Evolutionary conservation across 2,329 filamentous ascomycete genomes (phyloP), one percentile per base, ranked within the genome.

Genomic region (Ophiostoma sp.): DNA sequence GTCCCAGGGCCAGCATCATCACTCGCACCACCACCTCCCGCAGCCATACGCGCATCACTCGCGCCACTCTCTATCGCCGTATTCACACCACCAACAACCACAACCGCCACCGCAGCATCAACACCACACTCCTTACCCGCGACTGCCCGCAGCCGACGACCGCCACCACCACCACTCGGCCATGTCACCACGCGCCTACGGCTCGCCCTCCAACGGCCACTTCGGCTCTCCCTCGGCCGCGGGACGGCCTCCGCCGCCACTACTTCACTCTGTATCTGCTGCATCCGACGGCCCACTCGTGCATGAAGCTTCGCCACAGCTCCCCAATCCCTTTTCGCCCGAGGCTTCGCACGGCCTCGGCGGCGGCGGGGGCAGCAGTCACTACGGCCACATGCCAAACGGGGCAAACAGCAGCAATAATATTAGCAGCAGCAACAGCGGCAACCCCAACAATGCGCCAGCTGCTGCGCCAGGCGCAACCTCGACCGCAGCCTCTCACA

Each of bases 101-200:
- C 36, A 39, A 10, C 39, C 39, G 1, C 39, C 11, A 4, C 11
- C 39, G 13, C 15, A 15, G 13, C 52, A 27, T 27, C 52, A 57
- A 7, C 52, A 48, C 23, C 57, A 62, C 57, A 39, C 44, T 23
- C 48, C 41, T 8, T 69, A 69, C 31, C 44, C 70, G 23, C 70
- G 67, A 17, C 64, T 64, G 10, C 48, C 70, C 23, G 62, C 41
- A 8, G 60, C 44, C 33, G 70, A 71, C 48, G 44, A 67, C 60
- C 69, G 52, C 57, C 67, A 39, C 48, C 67, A 44, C 67, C 66
- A 44, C 67, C 66, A 70, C 69, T 73, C 75, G 70, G 73, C 75
- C 67, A 65, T 70, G 70, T 74, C 75, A 72, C 74, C 75, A 73
- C 75, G 75, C 69, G n/a, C 67, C 13, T 67, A 67, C 8, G 27